These are phyloP conservation scores for Yamadazyma olivae DNA, from an alignment of 805 yeast species.

Conservation along the genomic window DNA sequence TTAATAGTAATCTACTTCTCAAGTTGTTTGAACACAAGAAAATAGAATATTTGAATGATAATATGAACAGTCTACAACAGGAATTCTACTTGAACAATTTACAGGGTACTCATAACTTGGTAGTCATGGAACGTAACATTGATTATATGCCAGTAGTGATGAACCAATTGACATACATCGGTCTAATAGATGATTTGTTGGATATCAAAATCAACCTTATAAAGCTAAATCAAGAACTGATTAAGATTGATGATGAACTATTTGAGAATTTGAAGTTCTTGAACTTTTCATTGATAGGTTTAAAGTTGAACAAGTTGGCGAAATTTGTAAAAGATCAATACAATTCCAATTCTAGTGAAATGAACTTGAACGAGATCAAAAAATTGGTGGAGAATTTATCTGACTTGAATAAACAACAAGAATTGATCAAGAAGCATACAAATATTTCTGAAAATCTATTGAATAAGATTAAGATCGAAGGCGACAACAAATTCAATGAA, in stretches of 20 bases:
- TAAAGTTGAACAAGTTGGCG: slow-evolving; percentile 66
- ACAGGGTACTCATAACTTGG: slow-evolving; percentile 60
- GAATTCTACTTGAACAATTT: slow-evolving; percentile 33
- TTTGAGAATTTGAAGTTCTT: slow-evolving; percentile 53
- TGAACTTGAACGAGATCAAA: slow-evolving; percentile 50
- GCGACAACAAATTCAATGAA: slow-evolving; percentile 21
- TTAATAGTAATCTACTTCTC: slow-evolving; percentile 47
- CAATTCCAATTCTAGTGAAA: slow-evolving; percentile 17
- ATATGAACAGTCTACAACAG: slow-evolving; percentile 32
- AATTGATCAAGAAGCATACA: slow-evolving; percentile 69
- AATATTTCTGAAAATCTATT: slow-evolving; percentile 65
- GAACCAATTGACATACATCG: slow-evolving; percentile 78
- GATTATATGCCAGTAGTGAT: slow-evolving; percentile 72
- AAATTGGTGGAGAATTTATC: slow-evolving; percentile 69
- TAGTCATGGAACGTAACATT: slow-evolving; percentile 74
- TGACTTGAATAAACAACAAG: slow-evolving; percentile 64
- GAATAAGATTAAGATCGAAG: slow-evolving; percentile 33
- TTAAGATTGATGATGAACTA: slow-evolving; percentile 44
- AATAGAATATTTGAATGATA: slow-evolving; percentile 34
- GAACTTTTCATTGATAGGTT: slow-evolving; percentile 81
- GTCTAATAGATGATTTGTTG: slow-evolving; percentile 72
- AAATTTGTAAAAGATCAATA: slow-evolving; percentile 66
- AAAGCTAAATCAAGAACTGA: slow-evolving; percentile 15
- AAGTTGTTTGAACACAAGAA: slow-evolving; percentile 35
- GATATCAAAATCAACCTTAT: slow-evolving; percentile 44